phyloP scores from a whole-genome alignment of 2,329 filamentous ascomycete species.

The Sporothrix pallida region DNA sequence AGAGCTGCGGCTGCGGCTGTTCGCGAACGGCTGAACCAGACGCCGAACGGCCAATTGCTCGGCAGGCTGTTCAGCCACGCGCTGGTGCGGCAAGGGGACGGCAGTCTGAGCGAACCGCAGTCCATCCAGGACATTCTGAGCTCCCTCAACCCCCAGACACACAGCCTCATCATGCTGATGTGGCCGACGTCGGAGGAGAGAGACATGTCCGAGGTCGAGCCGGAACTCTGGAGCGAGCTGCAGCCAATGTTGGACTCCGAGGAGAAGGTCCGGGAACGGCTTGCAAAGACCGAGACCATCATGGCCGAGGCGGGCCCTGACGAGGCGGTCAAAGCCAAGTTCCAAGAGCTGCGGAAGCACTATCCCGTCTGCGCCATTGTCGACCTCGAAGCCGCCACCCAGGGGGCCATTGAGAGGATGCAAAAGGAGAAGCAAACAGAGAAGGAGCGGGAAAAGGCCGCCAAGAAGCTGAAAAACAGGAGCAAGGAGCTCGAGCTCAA shows the following conservation, averaged over 20 bases:
- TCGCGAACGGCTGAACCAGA: no score
- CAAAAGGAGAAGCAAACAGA: slow-evolving; percentile 51
- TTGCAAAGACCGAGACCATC: no score
- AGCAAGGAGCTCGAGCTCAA: slow-evolving; percentile 85
- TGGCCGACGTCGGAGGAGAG: slow-evolving; percentile 42
- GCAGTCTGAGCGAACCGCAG: slow-evolving; percentile 49
- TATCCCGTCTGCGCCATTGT: slow-evolving; percentile 74
- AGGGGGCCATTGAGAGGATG: no score
- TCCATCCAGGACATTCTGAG: slow-evolving; percentile 50
- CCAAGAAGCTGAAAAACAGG: slow-evolving; percentile 44
- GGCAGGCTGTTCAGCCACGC: slow-evolving; percentile 42
- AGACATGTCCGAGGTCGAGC: no score
- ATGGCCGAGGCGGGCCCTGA: background rate
- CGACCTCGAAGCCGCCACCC: slow-evolving; percentile 52
- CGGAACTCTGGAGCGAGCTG: no score
- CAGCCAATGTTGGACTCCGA: no score
- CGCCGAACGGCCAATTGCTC: no score
- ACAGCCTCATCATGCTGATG: slow-evolving; percentile 52
- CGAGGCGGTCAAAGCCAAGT: background rate
- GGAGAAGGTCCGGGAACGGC: no score
- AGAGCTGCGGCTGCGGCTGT: no score
- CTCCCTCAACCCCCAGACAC: slow-evolving; percentile 45
- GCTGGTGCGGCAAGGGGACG: slow-evolving; percentile 45
- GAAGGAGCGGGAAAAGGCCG: slow-evolving; percentile 52
- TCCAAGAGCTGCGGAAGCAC: slow-evolving; percentile 29